Conservation (phyloP, 192 early-diverging fungal species). For the Powellomyces hirtus region DNA sequence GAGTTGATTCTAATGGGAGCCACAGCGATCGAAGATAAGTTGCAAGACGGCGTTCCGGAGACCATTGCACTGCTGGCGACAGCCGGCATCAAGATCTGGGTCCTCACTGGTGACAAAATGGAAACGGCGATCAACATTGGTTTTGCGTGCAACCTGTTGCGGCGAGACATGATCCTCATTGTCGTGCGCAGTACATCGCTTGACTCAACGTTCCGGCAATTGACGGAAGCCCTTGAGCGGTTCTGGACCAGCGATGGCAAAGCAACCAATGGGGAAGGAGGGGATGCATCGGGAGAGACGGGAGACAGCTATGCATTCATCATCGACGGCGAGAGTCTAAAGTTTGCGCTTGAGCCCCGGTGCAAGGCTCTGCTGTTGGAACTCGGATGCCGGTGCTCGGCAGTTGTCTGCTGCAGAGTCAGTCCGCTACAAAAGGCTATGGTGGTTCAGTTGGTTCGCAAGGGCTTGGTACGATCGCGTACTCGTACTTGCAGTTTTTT, state of each 20-base stretch:
- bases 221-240: conserved; percentile 56
- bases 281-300: not conserved
- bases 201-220: conserved; percentile 53
- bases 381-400: conserved; percentile 53
- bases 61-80: conserved; percentile 76
- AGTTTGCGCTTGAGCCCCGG: conserved; percentile 68
- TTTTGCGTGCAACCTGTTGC: conserved; percentile 66
- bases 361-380: conserved; percentile 54
- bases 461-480: conserved; percentile 55
- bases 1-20: conserved; percentile 84
- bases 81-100: conserved; percentile 96
- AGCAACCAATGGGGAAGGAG: not conserved
- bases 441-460: conserved; percentile 85
- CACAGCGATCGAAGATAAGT: conserved; percentile 94
- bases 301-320: conserved; percentile 37
- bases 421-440: conserved; percentile 93
- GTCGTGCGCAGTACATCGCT: conserved; percentile 43
- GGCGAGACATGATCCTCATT: conserved; percentile 48
- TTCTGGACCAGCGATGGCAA: conserved; percentile 54
- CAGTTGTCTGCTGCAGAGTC: conserved; percentile 92
- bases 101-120: conserved; percentile 95
- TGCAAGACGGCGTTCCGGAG: conserved; percentile 95
- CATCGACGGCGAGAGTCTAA: conserved; percentile 56
- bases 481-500: no score
- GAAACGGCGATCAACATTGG: conserved; percentile 99